These are phyloP conservation scores for Ensete glaucum DNA, from an alignment of 176 grass and related monocot genomes.

Conservation along the genomic window DNA sequence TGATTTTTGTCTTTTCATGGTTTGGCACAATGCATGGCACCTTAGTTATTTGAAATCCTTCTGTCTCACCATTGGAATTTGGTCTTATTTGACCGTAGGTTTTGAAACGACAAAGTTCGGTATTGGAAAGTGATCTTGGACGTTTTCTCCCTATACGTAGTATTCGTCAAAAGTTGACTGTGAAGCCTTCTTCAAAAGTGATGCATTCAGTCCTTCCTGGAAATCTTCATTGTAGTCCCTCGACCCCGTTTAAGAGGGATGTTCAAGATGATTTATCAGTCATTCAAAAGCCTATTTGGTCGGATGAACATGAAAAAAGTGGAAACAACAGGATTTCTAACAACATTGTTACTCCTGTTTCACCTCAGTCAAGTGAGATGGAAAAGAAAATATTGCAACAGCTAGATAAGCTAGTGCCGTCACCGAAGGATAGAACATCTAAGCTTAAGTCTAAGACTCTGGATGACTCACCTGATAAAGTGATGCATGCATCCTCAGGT, in stretches of 20 bases:
- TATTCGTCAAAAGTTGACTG: background rate
- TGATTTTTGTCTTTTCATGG: no score
- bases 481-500: constrained; percentile 1
- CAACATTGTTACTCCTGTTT: constrained; percentile 24
- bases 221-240: constrained; percentile 37
- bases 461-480: constrained; percentile 14
- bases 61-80: no score
- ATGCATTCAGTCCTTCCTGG: constrained; percentile 11
- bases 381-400: constrained; percentile 68
- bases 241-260: constrained; percentile 24
- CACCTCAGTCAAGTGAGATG: constrained; percentile 56
- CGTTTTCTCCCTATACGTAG: no score
- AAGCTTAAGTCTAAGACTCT: constrained; percentile 10
- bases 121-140: no score
- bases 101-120: no score
- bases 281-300: constrained; percentile 26
- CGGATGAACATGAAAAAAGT: constrained; percentile 22
- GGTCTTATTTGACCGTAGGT: no score
- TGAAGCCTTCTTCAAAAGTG: constrained; percentile 46
- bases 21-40: no score
- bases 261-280: constrained; percentile 25
- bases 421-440: constrained; percentile 42
- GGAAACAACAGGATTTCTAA: constrained; percentile 24
- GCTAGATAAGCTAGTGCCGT: constrained; percentile 63
- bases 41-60: no score